Conservation (phyloP, 1,284 basidiomycete species). For the Trichosporon faecale region DNA sequence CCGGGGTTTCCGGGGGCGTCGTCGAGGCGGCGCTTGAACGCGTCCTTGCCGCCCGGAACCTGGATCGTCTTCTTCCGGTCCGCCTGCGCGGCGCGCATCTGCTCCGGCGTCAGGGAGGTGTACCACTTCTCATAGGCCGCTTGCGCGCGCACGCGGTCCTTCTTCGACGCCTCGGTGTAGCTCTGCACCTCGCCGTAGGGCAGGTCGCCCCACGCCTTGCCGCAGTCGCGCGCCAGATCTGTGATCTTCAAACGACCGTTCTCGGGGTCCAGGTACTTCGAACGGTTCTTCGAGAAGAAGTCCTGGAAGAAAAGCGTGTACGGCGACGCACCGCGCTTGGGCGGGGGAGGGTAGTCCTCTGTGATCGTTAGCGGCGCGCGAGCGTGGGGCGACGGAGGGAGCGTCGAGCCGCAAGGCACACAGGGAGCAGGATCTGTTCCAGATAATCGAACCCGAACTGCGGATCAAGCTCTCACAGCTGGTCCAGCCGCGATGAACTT, state of each 20-base stretch:
- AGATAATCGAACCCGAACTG: no score
- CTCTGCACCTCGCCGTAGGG: slow-evolving; percentile 16
- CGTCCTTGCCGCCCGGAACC: slow-evolving; percentile 28
- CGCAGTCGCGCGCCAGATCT: slow-evolving; percentile 18
- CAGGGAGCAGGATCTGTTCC: no score
- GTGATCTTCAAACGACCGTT: slow-evolving; percentile 28
- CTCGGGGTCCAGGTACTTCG: slow-evolving; percentile 2
- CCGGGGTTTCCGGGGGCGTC: slow-evolving; percentile 33
- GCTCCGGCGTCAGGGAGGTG: slow-evolving; percentile 25
- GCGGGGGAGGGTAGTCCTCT: slow-evolving; percentile 8
- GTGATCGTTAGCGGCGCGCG: not conserved
- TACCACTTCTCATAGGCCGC: slow-evolving; percentile 31
- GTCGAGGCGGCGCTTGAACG: not conserved
- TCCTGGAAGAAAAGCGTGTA: slow-evolving; percentile 35
- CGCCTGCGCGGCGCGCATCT: slow-evolving; percentile 27
- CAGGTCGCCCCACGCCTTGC: slow-evolving; percentile 28
- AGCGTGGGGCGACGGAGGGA: no score
- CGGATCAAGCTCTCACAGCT: not conserved
- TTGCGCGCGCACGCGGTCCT: slow-evolving; percentile 19
- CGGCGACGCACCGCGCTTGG: slow-evolving; percentile 25
- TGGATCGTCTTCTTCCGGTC: slow-evolving; percentile 32
- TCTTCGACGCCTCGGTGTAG: slow-evolving; percentile 12
- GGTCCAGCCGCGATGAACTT: not conserved
- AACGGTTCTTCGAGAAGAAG: slow-evolving; percentile 15
- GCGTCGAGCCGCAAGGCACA: no score